Conservation (phyloP, 2,329 filamentous ascomycete species). For the Rasamsonia emersonii region DNA sequence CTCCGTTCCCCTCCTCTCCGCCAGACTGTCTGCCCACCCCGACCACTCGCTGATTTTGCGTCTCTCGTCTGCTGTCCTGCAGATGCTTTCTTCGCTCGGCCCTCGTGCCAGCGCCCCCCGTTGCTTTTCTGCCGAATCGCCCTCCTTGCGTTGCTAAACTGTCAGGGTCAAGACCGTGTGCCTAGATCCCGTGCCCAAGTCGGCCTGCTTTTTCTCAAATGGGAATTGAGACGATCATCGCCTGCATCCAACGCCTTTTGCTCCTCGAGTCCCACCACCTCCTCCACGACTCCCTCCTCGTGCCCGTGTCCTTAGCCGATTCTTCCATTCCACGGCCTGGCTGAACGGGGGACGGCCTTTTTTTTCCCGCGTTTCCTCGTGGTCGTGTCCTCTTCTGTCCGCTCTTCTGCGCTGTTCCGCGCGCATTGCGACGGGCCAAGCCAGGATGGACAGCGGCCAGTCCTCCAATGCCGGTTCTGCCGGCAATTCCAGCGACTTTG, state of each 20-base stretch:
- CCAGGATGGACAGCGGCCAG: slow-evolving; percentile 39
- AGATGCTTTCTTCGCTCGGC: no score
- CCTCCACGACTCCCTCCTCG: slow-evolving; percentile 8
- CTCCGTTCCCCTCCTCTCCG: no score
- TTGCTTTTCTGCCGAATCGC: no score
- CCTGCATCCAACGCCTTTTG: slow-evolving; percentile 6
- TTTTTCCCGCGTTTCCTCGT: slow-evolving; percentile 8
- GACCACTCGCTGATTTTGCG: no score
- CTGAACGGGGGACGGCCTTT: slow-evolving; percentile 7
- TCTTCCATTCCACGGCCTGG: slow-evolving; percentile 2
- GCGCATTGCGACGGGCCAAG: slow-evolving; percentile 32
- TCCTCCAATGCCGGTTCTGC: slow-evolving; percentile 38
- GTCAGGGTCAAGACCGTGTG: no score
- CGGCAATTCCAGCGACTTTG: slow-evolving; percentile 93
- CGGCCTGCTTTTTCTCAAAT: no score
- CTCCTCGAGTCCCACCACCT: slow-evolving; percentile 9
- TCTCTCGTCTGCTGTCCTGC: no score
- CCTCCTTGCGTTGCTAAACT: no score
- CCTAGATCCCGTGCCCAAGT: no score
- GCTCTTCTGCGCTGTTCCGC: slow-evolving; percentile 22
- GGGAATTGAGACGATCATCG: slow-evolving; percentile 7
- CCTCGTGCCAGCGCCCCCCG: no score
- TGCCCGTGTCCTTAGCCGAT: slow-evolving; percentile 1
- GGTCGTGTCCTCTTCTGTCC: slow-evolving; percentile 17
- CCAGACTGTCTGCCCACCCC: no score